Evolutionary conservation across 2,329 filamentous ascomycete genomes (phyloP).

Genomic region (Arthrinium puccinioides): DNA sequence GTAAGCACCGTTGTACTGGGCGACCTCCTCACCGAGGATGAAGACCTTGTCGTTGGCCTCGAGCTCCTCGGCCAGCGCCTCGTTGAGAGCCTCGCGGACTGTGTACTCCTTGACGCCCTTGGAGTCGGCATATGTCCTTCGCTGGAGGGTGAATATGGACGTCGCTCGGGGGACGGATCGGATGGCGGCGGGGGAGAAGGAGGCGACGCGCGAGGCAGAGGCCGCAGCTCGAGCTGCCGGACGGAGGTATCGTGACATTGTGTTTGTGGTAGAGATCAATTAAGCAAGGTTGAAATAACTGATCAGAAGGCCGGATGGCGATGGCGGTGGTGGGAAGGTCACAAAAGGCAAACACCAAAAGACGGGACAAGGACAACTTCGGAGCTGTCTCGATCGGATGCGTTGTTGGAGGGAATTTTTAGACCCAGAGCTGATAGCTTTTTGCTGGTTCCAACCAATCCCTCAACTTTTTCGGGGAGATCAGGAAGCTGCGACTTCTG

Average conservation of each 20-base stretch:
- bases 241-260: constrained; percentile 45
- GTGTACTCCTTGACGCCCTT: constrained; percentile 77
- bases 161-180: constrained; percentile 26
- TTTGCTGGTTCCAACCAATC: constrained; percentile 4
- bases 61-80: constrained; percentile 96
- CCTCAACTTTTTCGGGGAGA: constrained; percentile 5
- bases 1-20: constrained; percentile 99
- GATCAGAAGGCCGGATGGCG: too few relatives aligned
- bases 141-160: constrained; percentile 33
- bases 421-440: constrained; percentile 2
- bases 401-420: constrained; percentile 5
- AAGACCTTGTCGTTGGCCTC: constrained; percentile 93
- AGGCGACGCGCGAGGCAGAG: constrained; percentile 28
- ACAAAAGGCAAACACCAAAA: too few relatives aligned
- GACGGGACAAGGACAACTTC: too few relatives aligned
- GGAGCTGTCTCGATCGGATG: too few relatives aligned
- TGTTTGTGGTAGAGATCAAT: not conserved
- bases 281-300: too few relatives aligned
- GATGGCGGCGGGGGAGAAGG: constrained; percentile 25
- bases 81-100: constrained; percentile 93
- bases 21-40: constrained; percentile 93
- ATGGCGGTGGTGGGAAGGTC: too few relatives aligned
- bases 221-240: constrained; percentile 41
- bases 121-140: constrained; percentile 48
- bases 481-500: not conserved